Base-by-base conservation (phyloP, 2,329 filamentous ascomycete genomes). In the Fusarium sp. region DNA sequence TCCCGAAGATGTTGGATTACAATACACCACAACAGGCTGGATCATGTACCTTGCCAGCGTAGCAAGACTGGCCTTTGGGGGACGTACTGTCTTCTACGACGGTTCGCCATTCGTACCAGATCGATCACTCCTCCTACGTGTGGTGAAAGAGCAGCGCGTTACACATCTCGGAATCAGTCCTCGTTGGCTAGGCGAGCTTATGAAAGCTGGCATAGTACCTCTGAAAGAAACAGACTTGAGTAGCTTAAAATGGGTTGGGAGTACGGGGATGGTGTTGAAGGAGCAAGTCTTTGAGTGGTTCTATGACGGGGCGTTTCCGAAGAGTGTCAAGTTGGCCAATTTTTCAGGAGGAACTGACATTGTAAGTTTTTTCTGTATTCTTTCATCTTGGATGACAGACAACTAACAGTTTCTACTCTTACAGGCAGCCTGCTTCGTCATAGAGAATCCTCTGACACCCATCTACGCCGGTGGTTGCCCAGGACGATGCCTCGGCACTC, bases 191-290 rank as follows among this genome's bases (percentile, higher is more conserved):
- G 88, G 92, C 59, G 94, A 95, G 77, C 80, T 96, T 17, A 88
- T 91, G 69, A 93, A 91, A 74, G 86, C 87, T 22, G 85, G 86
- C 1, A 86, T 95, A 46, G 82, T 84, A 1, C 94, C 94, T 0
- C 86, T 88, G 12, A 84, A 91, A 2, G 83, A 91, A 10, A 86
- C 88, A 1, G 89, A 96, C 75, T 81, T 97, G 35, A 89, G 88
- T 9, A 82, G 81, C 7, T 84, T 97, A 29, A 83, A 84, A 31
- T 81, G 85, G 4, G 92, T 96, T 33, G 90, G 87, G 1, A 92
- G 89, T 61, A 97, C 94, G 0, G 94, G 94, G 5, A 96, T 96
- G 93, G 93, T 96, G 0, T 86, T 96, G 4, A 90, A 92, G 0
- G 90, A 95, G 57, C 89, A 92, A 42, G 84, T 94, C 36, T 96